Base-by-base conservation (phyloP, 352 stramenopile genomes). In the Phytopythium boreale region DNA sequence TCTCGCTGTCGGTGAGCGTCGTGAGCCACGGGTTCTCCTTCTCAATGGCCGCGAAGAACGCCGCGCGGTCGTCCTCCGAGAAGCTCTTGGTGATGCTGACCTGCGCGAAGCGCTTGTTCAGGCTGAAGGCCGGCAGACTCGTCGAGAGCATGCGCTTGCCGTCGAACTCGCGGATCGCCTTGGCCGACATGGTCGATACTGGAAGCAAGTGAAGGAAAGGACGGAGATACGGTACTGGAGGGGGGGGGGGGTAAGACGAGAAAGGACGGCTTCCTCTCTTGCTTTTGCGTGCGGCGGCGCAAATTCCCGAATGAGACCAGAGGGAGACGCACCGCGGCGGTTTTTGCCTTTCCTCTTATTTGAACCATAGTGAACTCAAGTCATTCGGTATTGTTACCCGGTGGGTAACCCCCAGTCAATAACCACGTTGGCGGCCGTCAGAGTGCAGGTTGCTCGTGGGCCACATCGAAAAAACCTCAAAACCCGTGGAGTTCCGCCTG, bases 121-220 rank as follows among this genome's bases (percentile, higher is more conserved):
- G 77, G 64, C 82, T 66, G 71, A 90, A 92, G 37, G 70, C 68
- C 56, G 83, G 80, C 73, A 98, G 86, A 61, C 77, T 84, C 47
- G 79, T 86, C 52, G 76, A 82, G 46, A 98, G 79, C 59, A 98
- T 87, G 71, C 93, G 90, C 85, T 98, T 98, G 76, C 95, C 95
- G 67, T 98, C 90, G 74, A 97, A 98, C 77, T 98, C 95, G 67
- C 94, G 90, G 71, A 98, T 97, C 47, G 93, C 90, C 77, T 98
- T 98, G 69, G 95, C 94, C 60, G 92, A 97, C 94, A 98, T 98
- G 66, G 43, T 65, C 46, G 43, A 31, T 69, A 60, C 17, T 53
- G 50, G 47, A 52, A 2, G 27, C 29, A 58, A 43, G 53, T 56
- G 56, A 51, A 10, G 63, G 29, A 53, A 44, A 39, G 34, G 29